Base-by-base conservation (phyloP, 495 filamentous ascomycete species). In the Penicillium verhagenii region DNA sequence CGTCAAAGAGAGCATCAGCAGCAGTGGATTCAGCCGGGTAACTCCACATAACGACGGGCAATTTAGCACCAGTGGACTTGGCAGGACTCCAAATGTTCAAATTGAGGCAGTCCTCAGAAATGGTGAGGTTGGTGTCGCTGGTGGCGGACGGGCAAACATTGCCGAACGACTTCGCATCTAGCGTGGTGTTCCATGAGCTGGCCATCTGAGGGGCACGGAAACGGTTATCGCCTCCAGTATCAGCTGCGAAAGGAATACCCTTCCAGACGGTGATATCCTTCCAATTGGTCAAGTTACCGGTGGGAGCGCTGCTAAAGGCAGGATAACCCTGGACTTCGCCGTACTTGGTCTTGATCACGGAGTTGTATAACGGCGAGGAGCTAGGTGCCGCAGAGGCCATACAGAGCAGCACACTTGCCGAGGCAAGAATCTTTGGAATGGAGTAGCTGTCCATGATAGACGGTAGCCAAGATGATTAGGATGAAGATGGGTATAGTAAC, bases 61-160 rank as follows among this genome's bases (percentile, higher is more conserved):
- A 56, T 1, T 45, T 33, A 4, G 28, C 21, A 18, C 35, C 11
- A 8, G 29, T 37, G 21, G 19, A n/a, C 13, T 20, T 44, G 11
- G 42, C 21, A 18, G 48, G 48, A 35, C 50, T 39, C 56, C 59
- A 56, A 26, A 66, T 55, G 18, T 70, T 70, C 29, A 67, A 53
- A 47, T 56, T 62, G 29, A 70, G 54, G 31, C 67, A 70, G 26
- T 67, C 64, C 45, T 70, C 67, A 42, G 62, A 60, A 48, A 63
- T 60, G 14, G 45, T 25, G 26, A 47, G 45, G 45, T 25, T 47
- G 45, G 26, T 23, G 45, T 23, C 45, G 23, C 23, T 47, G 25
- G 25, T 23, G 45, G 20, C 45, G 18, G 39, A 2, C 20, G 39
- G 39, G 21, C 39, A 43, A 9, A 43, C 39, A 14, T 43, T 43